These are phyloP conservation scores for Raddia guianensis DNA, from an alignment of 176 grass and related monocot species.

Conservation along the genomic window DNA sequence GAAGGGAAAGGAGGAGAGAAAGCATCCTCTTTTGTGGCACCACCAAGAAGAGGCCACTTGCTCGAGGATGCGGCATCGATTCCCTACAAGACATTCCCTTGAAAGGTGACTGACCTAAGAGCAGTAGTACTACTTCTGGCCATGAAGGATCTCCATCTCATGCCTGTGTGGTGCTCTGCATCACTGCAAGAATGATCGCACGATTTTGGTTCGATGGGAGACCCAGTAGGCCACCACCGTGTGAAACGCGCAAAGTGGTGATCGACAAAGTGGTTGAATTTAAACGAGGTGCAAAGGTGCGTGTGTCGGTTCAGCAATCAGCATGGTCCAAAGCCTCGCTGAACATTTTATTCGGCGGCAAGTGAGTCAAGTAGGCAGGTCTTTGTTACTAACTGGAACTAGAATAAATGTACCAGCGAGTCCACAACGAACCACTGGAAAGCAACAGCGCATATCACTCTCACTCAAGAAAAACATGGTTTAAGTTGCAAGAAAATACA, in stretches of 20 bases:
- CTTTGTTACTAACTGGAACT: constrained; percentile 25
- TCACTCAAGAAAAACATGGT: constrained; percentile 11
- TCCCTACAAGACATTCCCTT: constrained; percentile 21
- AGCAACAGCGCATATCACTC: background rate
- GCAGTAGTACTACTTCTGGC: background rate
- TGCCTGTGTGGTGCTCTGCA: background rate
- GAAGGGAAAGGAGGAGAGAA: background rate
- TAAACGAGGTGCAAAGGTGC: background rate
- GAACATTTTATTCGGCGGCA: background rate
- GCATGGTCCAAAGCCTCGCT: background rate
- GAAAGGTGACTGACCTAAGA: background rate
- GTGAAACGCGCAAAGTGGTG: background rate
- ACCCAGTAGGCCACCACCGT: background rate
- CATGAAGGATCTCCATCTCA: background rate
- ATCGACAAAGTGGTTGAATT: constrained; percentile 12
- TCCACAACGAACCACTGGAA: constrained; percentile 21
- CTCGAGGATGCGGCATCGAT: constrained; percentile 18
- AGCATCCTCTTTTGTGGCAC: background rate
- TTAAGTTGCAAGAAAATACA: constrained; percentile 42
- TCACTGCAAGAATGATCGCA: background rate
- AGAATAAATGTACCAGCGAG: constrained; percentile 1
- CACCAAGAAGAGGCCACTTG: background rate
- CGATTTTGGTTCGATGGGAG: background rate
- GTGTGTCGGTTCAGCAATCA: constrained; percentile 6
- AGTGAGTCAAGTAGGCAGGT: constrained; percentile 5